These are phyloP conservation scores for Hyphopichia fennica DNA, from an alignment of 1,139 yeast species.

Conservation along the genomic window DNA sequence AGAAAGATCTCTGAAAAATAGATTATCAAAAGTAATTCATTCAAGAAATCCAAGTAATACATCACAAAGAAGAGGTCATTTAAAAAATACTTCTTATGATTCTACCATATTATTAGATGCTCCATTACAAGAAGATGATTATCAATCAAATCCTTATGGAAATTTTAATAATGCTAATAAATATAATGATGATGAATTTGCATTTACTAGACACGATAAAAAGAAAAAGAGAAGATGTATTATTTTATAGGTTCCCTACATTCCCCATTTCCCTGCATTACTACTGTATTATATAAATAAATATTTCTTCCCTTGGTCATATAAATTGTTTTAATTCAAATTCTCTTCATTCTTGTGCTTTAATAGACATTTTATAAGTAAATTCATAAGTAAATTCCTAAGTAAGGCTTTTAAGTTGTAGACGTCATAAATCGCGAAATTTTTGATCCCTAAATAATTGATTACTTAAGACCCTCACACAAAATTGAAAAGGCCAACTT, in stretches of 20 bases:
- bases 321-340: background rate
- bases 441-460: too few relatives aligned
- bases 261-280: too few relatives aligned
- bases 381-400: too few relatives aligned
- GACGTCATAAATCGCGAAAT: too few relatives aligned
- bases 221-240: conserved; percentile 32
- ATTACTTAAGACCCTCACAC: too few relatives aligned
- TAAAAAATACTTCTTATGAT: conserved; percentile 37
- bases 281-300: too few relatives aligned
- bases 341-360: background rate
- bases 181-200: conserved; percentile 45
- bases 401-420: too few relatives aligned
- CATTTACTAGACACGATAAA: conserved; percentile 35
- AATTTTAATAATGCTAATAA: conserved; percentile 19
- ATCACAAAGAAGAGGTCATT: conserved; percentile 31
- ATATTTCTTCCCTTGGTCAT: background rate
- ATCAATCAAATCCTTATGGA: conserved; percentile 34
- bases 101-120: conserved; percentile 38
- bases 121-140: conserved; percentile 39
- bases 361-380: background rate
- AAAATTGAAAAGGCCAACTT: too few relatives aligned
- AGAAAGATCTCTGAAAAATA: conserved; percentile 33
- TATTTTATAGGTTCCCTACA: conserved; percentile 22
- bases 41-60: conserved; percentile 25
- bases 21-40: conserved; percentile 36